Evolutionary conservation across 768 basidiomycete species (phyloP).

Genomic region (Tubosaeta sp.): DNA sequence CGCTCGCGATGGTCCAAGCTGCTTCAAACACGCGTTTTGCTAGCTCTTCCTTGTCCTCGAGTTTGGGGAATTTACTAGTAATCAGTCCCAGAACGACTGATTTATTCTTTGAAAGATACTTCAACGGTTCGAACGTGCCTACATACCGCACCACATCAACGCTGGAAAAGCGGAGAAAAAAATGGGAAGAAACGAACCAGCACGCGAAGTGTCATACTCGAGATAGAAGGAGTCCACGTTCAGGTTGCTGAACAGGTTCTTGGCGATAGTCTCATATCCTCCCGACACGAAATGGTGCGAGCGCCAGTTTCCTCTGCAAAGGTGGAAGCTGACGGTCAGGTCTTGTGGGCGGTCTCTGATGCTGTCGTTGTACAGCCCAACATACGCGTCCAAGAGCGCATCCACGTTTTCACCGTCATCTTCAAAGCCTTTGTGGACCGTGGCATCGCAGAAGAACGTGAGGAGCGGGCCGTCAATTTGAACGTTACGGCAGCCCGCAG

Average conservation of each 20-base stretch:
- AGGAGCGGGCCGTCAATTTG: conserved; percentile 48
- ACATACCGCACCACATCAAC: background rate
- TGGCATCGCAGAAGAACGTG: conserved; percentile 63
- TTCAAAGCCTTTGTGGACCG: conserved; percentile 53
- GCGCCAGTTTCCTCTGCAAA: conserved; percentile 38
- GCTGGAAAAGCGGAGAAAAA: background rate
- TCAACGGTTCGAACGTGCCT: conserved; percentile 33
- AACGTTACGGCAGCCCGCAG: conserved; percentile 28
- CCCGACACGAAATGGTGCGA: conserved; percentile 41
- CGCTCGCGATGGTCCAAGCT: conserved; percentile 39
- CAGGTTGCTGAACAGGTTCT: conserved; percentile 42
- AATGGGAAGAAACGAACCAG: conserved; percentile 26
- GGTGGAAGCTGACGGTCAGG: conserved; percentile 40
- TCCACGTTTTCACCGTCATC: conserved; percentile 57
- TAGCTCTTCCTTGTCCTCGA: conserved; percentile 42
- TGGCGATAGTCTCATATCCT: conserved; percentile 42
- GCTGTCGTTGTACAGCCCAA: conserved; percentile 37
- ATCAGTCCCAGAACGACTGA: conserved; percentile 40
- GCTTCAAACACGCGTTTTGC: conserved; percentile 40
- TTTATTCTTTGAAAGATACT: conserved; percentile 33
- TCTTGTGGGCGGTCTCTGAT: conserved; percentile 36
- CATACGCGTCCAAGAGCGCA: conserved; percentile 59
- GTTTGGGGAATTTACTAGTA: conserved; percentile 39
- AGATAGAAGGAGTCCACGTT: conserved; percentile 44
- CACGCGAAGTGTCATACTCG: conserved; percentile 46